phyloP scores from a whole-genome alignment of 306 rosid species.

The Crotalaria pallida region DNA sequence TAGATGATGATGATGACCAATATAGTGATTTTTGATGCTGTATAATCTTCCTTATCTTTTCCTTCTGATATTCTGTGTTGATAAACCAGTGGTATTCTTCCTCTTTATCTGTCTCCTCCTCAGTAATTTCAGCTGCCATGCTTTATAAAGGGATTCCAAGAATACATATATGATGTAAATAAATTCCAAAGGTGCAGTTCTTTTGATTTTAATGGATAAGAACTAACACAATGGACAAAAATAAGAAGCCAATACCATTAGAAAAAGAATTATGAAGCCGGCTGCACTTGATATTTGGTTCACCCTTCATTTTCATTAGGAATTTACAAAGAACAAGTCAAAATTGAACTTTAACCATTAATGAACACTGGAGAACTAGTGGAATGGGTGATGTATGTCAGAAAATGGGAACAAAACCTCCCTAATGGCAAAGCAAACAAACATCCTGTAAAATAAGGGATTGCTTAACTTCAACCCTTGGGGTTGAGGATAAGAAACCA shows the following conservation, averaged over 20 bases:
- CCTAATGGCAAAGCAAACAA: slow-evolving; percentile 3
- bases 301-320: not conserved
- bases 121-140: slow-evolving; percentile 48
- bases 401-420: not conserved
- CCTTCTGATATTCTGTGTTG: slow-evolving; percentile 45
- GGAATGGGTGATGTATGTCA: slow-evolving; percentile 24
- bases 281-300: slow-evolving; percentile 30
- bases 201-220: slow-evolving; percentile 18
- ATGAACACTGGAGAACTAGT: not conserved
- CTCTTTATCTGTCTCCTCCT: slow-evolving; percentile 54
- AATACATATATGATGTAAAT: not conserved
- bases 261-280: slow-evolving; percentile 40
- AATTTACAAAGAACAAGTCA: slow-evolving; percentile 18
- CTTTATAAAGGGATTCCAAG: not conserved
- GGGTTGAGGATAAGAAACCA: too few species aligned
- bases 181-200: not conserved
- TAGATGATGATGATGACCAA: slow-evolving; percentile 25
- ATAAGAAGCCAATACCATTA: slow-evolving; percentile 12
- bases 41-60: slow-evolving; percentile 48
- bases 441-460: not conserved
- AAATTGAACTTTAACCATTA: not conserved
- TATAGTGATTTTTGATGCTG: slow-evolving; percentile 53
- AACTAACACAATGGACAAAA: slow-evolving; percentile 20
- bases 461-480: too few species aligned
- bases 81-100: slow-evolving; percentile 27